A percentile compares a stretch with the other conserved stretches of the same genome.
Evolutionary conservation across 2,329 filamentous ascomycete genomes (phyloP).

Genomic region (Monosporascus ibericus): DNA sequence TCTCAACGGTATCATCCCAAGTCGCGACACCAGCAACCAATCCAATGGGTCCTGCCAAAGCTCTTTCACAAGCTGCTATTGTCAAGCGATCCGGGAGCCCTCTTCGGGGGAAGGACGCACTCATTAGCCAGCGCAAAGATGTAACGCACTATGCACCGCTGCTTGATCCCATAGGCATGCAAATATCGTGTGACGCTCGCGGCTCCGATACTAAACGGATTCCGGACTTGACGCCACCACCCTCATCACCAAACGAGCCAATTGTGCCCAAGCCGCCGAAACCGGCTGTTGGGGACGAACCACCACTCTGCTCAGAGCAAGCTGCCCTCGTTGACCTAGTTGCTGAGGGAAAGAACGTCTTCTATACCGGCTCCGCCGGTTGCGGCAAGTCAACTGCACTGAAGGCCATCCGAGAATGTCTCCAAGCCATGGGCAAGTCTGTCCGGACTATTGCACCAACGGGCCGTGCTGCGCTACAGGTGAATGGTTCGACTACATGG

Average conservation of each 20-base stretch:
- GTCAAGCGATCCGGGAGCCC: no score
- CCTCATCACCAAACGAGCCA: no score
- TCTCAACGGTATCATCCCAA: not conserved
- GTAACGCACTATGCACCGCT: no score
- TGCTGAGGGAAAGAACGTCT: constrained; percentile 47
- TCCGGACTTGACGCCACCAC: no score
- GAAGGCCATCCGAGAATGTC: constrained; percentile 36
- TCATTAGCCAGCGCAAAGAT: no score
- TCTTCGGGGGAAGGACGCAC: no score
- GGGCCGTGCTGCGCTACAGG: constrained; percentile 50
- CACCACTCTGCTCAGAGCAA: constrained; percentile 40
- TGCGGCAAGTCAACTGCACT: constrained; percentile 53
- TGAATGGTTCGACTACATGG: constrained; percentile 51
- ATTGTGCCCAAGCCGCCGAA: no score
- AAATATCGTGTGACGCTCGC: no score
- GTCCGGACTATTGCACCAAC: constrained; percentile 55
- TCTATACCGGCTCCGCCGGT: constrained; percentile 59
- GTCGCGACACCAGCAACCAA: not conserved
- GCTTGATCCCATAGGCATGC: no score
- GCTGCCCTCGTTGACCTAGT: constrained; percentile 44
- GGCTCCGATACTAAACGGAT: no score
- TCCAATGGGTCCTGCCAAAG: not conserved
- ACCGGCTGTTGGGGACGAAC: constrained; percentile 8
- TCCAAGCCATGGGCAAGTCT: constrained; percentile 25
- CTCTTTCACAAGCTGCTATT: not conserved